Evolutionary conservation across 202 grass and related monocot genomes (phyloP).

Genomic region (Musa balbisiana): DNA sequence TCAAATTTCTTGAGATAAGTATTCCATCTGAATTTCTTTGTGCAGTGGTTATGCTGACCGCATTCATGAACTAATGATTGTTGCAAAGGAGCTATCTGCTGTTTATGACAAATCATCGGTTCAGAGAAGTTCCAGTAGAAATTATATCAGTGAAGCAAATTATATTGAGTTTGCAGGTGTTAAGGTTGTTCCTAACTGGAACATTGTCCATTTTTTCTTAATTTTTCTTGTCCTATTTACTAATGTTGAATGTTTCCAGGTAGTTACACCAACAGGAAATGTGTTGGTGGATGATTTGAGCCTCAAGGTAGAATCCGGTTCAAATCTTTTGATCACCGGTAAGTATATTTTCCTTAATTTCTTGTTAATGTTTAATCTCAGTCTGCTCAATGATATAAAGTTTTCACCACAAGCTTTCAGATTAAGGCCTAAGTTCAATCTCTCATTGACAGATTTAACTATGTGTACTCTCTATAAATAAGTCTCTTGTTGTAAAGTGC

Average conservation of each 20-base stretch:
- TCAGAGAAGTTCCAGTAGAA: conserved; percentile 47
- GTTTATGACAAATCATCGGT: conserved; percentile 41
- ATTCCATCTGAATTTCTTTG: conserved; percentile 13
- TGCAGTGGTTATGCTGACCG: conserved; percentile 92
- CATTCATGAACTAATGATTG: conserved; percentile 84
- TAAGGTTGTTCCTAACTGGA: conserved; percentile 45
- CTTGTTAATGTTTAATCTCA: background rate
- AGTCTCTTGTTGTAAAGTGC: background rate
- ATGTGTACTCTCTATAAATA: background rate
- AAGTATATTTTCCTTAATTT: conserved; percentile 11
- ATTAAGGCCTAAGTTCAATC: no score
- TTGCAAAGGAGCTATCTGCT: conserved; percentile 64
- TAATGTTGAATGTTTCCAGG: conserved; percentile 56
- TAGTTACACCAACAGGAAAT: conserved; percentile 91
- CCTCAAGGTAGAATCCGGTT: conserved; percentile 84
- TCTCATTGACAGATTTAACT: background rate
- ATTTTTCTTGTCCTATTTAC: conserved; percentile 21
- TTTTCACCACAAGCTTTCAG: no score
- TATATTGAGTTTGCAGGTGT: conserved; percentile 93
- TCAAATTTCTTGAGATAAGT: no score
- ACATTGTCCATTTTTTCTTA: conserved; percentile 13
- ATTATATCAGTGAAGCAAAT: conserved; percentile 90
- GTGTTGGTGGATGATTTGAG: conserved; percentile 82
- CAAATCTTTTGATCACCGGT: conserved; percentile 99
- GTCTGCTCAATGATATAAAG: background rate